Evolutionary conservation across 2,329 filamentous ascomycete species (phyloP).

Genomic region (Colletotrichum sp.): DNA sequence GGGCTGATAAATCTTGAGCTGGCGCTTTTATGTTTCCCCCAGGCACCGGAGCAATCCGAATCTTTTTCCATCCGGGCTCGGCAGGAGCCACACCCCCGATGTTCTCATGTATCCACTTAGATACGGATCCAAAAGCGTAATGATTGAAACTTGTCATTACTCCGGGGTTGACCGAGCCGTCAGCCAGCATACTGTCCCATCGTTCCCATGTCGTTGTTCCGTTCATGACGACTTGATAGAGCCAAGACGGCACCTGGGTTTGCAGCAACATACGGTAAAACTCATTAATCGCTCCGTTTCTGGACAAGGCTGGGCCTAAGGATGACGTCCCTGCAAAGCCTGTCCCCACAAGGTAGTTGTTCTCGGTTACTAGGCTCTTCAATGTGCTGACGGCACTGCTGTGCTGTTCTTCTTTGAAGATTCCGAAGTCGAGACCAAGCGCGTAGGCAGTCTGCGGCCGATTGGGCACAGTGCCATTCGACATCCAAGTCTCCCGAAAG

Average conservation of each 20-base stretch:
- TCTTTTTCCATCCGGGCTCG: conserved; percentile 43
- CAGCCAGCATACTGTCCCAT: conserved; percentile 50
- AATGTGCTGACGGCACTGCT: conserved; percentile 22
- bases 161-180: conserved; percentile 49
- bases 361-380: not conserved
- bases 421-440: conserved; percentile 40
- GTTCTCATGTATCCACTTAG: conserved; percentile 48
- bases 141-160: conserved; percentile 56
- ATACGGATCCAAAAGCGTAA: conserved; percentile 52
- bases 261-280: conserved; percentile 54
- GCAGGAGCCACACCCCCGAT: conserved; percentile 44
- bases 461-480: conserved; percentile 33
- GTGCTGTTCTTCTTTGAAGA: conserved; percentile 29
- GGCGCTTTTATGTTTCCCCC: conserved; percentile 39
- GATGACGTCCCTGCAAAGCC: conserved; percentile 50
- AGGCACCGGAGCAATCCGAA: conserved; percentile 37
- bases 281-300: conserved; percentile 29
- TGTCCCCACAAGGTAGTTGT: conserved; percentile 29
- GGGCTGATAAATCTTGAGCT: conserved; percentile 31
- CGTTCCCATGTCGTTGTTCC: conserved; percentile 57
- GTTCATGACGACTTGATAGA: conserved; percentile 51
- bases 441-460: conserved; percentile 44
- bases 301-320: conserved; percentile 33
- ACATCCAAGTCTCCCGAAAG: conserved; percentile 37
- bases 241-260: conserved; percentile 48